phyloP scores from a whole-genome alignment of 805 yeast species.

The Yarrowia keelungensis region DNA sequence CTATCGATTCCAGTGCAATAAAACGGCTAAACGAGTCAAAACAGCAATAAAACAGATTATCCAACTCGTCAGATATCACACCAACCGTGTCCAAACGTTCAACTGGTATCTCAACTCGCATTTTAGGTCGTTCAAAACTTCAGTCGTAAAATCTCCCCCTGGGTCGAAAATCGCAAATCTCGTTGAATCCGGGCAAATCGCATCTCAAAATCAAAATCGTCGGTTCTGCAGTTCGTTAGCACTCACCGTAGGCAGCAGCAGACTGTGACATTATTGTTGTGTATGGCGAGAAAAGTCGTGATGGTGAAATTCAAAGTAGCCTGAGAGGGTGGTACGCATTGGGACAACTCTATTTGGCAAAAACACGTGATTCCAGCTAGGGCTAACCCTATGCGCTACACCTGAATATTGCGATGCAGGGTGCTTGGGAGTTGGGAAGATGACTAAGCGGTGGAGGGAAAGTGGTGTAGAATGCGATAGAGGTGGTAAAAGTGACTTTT shows the following conservation, averaged over 20 bases:
- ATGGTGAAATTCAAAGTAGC: constrained; percentile 39
- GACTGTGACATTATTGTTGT: constrained; percentile 59
- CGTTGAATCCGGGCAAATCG: constrained; percentile 5
- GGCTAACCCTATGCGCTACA: constrained; percentile 36
- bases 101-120: background rate
- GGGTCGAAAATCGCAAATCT: background rate
- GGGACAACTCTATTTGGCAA: constrained; percentile 27
- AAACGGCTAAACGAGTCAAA: no score
- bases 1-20: background rate
- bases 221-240: constrained; percentile 17
- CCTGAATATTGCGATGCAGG: background rate
- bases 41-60: no score
- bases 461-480: no score
- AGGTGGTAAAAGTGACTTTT: no score
- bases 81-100: no score
- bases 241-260: constrained; percentile 77
- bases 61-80: no score
- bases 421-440: background rate
- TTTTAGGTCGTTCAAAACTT: background rate
- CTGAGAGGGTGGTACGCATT: constrained; percentile 23
- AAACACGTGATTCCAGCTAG: constrained; percentile 11
- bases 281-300: constrained; percentile 39
- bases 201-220: constrained; percentile 23
- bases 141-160: background rate
- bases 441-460: background rate